Base-by-base conservation (phyloP, 1,284 basidiomycete genomes). In the Cutaneotrichosporon mucoides region DNA sequence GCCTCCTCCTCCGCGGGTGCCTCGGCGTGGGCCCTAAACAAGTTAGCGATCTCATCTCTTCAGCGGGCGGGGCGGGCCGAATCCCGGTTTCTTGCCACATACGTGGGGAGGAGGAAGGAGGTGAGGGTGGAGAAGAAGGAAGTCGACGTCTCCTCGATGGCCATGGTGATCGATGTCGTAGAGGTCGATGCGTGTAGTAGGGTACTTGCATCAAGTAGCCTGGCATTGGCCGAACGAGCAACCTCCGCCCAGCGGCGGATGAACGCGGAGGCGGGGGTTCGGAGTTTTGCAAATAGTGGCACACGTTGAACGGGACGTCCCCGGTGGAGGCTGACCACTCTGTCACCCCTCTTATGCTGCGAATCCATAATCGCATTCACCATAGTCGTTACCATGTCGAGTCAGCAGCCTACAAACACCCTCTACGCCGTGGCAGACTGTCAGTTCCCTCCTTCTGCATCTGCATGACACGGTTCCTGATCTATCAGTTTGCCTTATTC, bases 401-500 rank as follows among this genome's bases (percentile, higher is more conserved):
- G 13, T 33, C 41, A 51, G n/a, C 24, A 24, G 24, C 15, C 15
- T 49, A 55, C 45, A 47, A 49, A 53, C 9, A 33, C 35, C 9
- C 63, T 68, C 45, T 68, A 68, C 53, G 66, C 66, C 4, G 59
- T 66, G 6, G 66, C 66, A 6, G 66, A 68, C 51, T 68, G 66
- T 66, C 6, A 60, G 66, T 54, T 1, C 16, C 24, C 24, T 24
- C 24, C 24, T 24, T 24, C 24, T 24, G 24, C 24, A 24, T 24
- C 24, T 24, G 24, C 24, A 24, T 24, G 24, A 24, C 24, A 24
- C 24, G 24, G 13, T 24, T 35, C 6, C 16, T 24, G 24, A 24
- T 24, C 24, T 24, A 2, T 1, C 62, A 78, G 76, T 79, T 67
- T 79, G 78, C 62, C 67, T 79, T 15, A 78, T 79, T 45, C 78